Evolutionary conservation across 768 basidiomycete species (phyloP), one percentile per base, ranked within the genome.

Genomic region (Nidula microcarpa): DNA sequence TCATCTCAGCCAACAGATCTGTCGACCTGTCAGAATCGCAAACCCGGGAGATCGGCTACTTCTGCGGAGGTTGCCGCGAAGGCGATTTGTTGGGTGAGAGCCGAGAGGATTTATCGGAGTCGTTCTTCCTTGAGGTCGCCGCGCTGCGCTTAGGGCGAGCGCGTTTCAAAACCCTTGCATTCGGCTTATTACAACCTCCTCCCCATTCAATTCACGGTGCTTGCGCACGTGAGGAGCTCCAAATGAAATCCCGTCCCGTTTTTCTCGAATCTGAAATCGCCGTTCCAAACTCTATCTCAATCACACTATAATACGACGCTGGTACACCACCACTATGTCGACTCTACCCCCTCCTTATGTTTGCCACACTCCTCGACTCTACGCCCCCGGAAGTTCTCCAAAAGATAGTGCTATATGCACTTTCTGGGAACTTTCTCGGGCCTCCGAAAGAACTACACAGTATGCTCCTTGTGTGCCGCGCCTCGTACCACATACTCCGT

Each of bases 351-450:
- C 23, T 23, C 50, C 53, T 43, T 34, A 75, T 78, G 74, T 52
- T 67, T 55, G 52, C 51, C 46, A 60, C 67, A 53, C 55, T 71
- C 33, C 56, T 71, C 47, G 55, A 66, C 44, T 10, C 11, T 33
- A 62, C 64, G 41, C 67, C 72, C n/a, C 65, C 58, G 11, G 65
- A 71, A 54, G 55, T 72, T 17, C 56, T 76, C 35, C 69, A 72
- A 48, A 65, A 69, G 23, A 69, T 75, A 35, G 61, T 62, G 18
- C 60, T 72, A 17, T 66, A 64, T 54, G 61, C 71, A 13, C 62
- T 67, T 49, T 56, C 58, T 34, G 61, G 62, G 43, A 53, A 65
- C 13, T 61, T 61, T 33, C 60, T 64, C 34, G 68, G 69, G 33
- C 71, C 74, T 0, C 74, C 74, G 6, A 60, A 61, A 34, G 55